Conservation (phyloP, 345 rosid species). For the Tarenaya hassleriana region DNA sequence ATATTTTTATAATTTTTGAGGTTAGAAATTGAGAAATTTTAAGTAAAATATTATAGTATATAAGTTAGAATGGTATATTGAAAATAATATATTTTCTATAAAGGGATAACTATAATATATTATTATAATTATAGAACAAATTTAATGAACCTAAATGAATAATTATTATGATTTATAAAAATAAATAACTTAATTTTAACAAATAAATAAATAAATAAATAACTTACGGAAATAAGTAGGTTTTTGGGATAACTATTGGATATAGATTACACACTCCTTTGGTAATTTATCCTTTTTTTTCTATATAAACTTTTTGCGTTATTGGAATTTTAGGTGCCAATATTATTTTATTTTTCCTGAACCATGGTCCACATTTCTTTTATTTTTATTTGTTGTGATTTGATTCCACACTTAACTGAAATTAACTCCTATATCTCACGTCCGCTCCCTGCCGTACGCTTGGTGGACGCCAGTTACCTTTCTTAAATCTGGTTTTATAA, state of each 20-base stretch:
- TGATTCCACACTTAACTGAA: slow-evolving; percentile 41
- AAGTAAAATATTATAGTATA: no score
- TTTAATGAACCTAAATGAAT: no score
- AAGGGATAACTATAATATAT: no score
- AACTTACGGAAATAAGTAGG: neutral
- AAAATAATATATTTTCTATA: no score
- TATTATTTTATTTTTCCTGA: neutral
- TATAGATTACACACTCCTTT: neutral
- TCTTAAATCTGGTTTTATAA: slow-evolving; percentile 31
- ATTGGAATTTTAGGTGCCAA: slow-evolving; percentile 16
- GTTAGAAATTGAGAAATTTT: no score
- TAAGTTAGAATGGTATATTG: no score
- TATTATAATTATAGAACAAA: no score
- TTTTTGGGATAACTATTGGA: neutral
- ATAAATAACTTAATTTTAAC: no score
- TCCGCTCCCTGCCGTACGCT: slow-evolving; percentile 43
- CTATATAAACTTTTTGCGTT: neutral
- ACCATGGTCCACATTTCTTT: slow-evolving; percentile 23
- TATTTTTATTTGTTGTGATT: slow-evolving; percentile 29
- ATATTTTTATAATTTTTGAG: no score
- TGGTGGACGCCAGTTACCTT: slow-evolving; percentile 48
- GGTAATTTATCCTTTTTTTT: slow-evolving; percentile 4
- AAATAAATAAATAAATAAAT: no score
- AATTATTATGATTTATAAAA: no score
- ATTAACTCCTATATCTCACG: slow-evolving; percentile 32